These are phyloP conservation scores for Penicillium paxilli DNA, from an alignment of 495 filamentous ascomycete species.

Conservation along the genomic window DNA sequence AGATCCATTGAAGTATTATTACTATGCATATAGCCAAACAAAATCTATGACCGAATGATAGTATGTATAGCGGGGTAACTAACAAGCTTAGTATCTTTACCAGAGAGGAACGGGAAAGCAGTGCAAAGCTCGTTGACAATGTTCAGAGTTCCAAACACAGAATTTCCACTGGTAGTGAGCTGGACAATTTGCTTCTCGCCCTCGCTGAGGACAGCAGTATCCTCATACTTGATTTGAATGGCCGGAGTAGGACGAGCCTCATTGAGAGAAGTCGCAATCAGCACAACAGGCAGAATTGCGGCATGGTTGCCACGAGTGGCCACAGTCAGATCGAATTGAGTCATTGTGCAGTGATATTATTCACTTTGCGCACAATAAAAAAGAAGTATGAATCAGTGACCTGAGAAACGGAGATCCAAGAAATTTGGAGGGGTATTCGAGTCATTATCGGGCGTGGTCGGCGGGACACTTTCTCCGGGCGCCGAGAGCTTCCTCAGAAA, in stretches of 20 bases:
- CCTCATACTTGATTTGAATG: conserved; percentile 50
- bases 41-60: no score
- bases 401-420: no score
- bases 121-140: conserved; percentile 40
- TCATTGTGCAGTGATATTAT: conserved; percentile 25
- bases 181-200: conserved; percentile 46
- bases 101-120: conserved; percentile 43
- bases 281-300: conserved; percentile 45
- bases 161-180: conserved; percentile 32
- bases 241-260: conserved; percentile 42
- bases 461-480: conserved; percentile 34
- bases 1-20: conserved; percentile 1
- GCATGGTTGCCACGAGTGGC: conserved; percentile 64
- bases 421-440: conserved; percentile 25
- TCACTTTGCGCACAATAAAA: conserved; percentile 2
- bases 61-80: conserved; percentile 13
- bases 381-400: conserved; percentile 1
- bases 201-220: conserved; percentile 42
- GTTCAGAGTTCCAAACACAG: conserved; percentile 36
- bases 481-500: conserved; percentile 38
- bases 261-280: conserved; percentile 52
- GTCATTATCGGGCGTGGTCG: conserved; percentile 23
- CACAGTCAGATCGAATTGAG: conserved; percentile 49
- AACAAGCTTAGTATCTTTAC: conserved; percentile 47
- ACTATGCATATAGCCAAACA: no score